Evolutionary conservation across 1,284 basidiomycete species (phyloP), one percentile per base, ranked within the genome.

Genomic region (Lignosus rhinocerotis): DNA sequence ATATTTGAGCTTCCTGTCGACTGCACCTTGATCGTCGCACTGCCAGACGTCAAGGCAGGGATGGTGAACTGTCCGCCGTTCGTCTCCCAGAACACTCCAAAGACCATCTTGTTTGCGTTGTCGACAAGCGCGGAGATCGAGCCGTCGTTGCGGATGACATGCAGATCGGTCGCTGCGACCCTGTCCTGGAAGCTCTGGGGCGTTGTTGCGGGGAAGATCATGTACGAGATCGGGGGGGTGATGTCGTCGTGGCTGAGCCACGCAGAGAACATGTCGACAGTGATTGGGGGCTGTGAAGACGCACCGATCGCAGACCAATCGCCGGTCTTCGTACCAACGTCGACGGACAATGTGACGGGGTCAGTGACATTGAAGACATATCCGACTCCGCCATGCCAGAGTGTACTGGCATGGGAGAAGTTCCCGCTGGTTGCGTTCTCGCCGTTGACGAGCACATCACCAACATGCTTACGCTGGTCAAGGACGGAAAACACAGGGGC

Each of bases 221-320:
- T 74, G 68, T 88, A 90, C 4, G 81, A 75, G 31, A 81, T 69
- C 3, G 57, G 46, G 25, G 55, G 52, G 19, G 60, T 62, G 19
- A 73, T 64, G 47, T 73, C 61, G 44, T 67, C 61, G 66, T 87
- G 85, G 21, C 78, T 68, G 32, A 87, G 73, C 78, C 79, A 86
- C 1, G 87, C 86, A 2, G 81, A 72, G 72, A 88, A 90, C 31
- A 89, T 72, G 66, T 85, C 78, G 39, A 84, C 80, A 0, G 79
- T 82, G 25, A 73, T 69, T 1, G 80, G 75, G 6, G 83, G 81
- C 53, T 80, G 76, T 0, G 74, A 75, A 5, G 85, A 86, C 2
- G 80, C 85, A 16, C 86, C 86, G 58, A 88, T 84, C 3, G 72
- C 68, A 16, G 79, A 76, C 87, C 87, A 90, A 58, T 81, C 75